phyloP scores from a whole-genome alignment of 1,139 yeast species.

The Insectozyma bohioensis region DNA sequence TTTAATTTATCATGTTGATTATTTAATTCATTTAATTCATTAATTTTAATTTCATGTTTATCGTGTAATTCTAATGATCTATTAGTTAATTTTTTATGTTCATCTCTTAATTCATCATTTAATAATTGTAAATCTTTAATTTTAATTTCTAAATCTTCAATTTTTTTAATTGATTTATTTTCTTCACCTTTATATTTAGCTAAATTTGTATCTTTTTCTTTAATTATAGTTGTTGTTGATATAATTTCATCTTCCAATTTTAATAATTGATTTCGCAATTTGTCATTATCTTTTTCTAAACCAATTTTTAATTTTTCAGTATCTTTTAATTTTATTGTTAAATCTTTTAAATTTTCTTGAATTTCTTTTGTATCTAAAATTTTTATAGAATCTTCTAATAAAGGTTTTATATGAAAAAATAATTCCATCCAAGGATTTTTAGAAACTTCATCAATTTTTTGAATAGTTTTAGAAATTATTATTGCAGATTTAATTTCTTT shows the following conservation, averaged over 20 bases:
- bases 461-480: constrained; percentile 63
- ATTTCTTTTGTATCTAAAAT: constrained; percentile 55
- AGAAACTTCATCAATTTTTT: constrained; percentile 45
- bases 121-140: constrained; percentile 16
- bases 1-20: constrained; percentile 18
- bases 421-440: constrained; percentile 81
- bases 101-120: constrained; percentile 17
- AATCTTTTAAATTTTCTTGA: constrained; percentile 47
- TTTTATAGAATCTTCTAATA: constrained; percentile 65
- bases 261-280: constrained; percentile 46
- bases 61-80: constrained; percentile 15
- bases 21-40: constrained; percentile 19
- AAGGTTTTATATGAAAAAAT: constrained; percentile 71
- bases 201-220: constrained; percentile 27
- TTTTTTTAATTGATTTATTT: constrained; percentile 19
- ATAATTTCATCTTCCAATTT: constrained; percentile 46
- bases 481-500: constrained; percentile 70
- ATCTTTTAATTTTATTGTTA: constrained; percentile 39
- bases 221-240: constrained; percentile 24
- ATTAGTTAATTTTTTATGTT: constrained; percentile 19
- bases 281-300: constrained; percentile 49
- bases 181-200: constrained; percentile 27
- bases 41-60: constrained; percentile 29
- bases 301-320: constrained; percentile 41
- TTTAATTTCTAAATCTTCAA: constrained; percentile 19